phyloP scores from a whole-genome alignment of 352 stramenopile species.

The Pythium aphanidermatum region DNA sequence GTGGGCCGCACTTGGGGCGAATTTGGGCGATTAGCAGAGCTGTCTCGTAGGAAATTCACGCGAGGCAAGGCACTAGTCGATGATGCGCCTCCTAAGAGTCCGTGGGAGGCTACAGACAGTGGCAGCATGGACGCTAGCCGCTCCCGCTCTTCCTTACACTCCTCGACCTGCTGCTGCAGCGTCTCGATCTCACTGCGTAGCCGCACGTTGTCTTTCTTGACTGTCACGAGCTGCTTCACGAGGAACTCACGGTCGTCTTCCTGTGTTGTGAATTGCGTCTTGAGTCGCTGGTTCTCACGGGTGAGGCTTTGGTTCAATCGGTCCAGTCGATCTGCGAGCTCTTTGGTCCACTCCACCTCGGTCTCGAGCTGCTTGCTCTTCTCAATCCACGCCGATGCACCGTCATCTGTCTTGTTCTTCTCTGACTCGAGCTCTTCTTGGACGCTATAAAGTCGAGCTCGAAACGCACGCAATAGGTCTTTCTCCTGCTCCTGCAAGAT shows the following conservation, averaged over 20 bases:
- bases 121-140: too few relatives aligned
- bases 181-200: constrained; percentile 55
- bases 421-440: constrained; percentile 91
- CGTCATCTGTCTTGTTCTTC: constrained; percentile 88
- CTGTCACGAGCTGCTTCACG: constrained; percentile 87
- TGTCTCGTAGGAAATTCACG: too few relatives aligned
- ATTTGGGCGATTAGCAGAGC: too few relatives aligned
- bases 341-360: constrained; percentile 87
- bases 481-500: constrained; percentile 91
- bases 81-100: constrained; percentile 10
- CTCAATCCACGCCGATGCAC: constrained; percentile 88
- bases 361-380: constrained; percentile 87
- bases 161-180: constrained; percentile 48
- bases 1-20: constrained; percentile 27
- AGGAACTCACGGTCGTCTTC: constrained; percentile 93
- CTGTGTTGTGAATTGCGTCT: constrained; percentile 89
- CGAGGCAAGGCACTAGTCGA: constrained; percentile 26
- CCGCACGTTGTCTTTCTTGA: constrained; percentile 90
- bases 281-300: constrained; percentile 84
- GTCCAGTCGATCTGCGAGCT: constrained; percentile 87
- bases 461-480: constrained; percentile 87
- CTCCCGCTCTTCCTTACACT: constrained; percentile 37
- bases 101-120: too few relatives aligned
- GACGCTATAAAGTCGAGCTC: constrained; percentile 88
- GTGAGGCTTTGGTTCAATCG: constrained; percentile 87